These are phyloP conservation scores for Phytophthora meadii DNA, from an alignment of 352 stramenopile species.

Conservation along the genomic window DNA sequence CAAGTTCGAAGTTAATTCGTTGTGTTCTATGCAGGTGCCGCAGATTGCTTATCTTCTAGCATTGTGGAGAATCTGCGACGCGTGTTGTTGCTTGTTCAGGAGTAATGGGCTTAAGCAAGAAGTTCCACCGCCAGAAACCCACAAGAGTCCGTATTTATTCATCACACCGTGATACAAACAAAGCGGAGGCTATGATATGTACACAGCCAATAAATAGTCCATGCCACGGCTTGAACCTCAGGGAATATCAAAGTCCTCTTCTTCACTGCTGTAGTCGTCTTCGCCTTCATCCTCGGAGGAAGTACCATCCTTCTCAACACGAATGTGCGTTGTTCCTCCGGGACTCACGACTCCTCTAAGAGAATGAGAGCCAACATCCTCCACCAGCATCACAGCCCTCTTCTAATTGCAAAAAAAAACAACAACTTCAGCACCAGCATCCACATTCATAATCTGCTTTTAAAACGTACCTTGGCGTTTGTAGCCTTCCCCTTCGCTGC, in stretches of 20 bases:
- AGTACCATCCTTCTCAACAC: slow-evolving; percentile 60
- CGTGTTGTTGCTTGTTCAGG: slow-evolving; percentile 36
- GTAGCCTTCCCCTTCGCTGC: slow-evolving; percentile 33
- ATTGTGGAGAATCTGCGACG: slow-evolving; percentile 36
- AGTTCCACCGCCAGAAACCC: neutral
- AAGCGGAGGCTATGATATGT: slow-evolving; percentile 1
- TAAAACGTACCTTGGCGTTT: slow-evolving; percentile 40
- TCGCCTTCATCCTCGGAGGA: slow-evolving; percentile 55
- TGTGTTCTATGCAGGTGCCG: neutral
- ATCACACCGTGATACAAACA: slow-evolving; percentile 17
- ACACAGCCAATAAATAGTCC: slow-evolving; percentile 35
- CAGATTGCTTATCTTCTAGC: slow-evolving; percentile 5
- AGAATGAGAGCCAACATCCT: slow-evolving; percentile 50
- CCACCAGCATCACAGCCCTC: slow-evolving; percentile 52
- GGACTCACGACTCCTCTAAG: slow-evolving; percentile 70
- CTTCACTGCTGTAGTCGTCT: slow-evolving; percentile 38
- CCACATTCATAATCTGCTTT: neutral
- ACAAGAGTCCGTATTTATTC: slow-evolving; percentile 32
- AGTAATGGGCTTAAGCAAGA: slow-evolving; percentile 10
- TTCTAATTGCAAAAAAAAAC: slow-evolving; percentile 26
- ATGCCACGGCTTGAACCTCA: slow-evolving; percentile 16
- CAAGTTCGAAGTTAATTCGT: neutral
- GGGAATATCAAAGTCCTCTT: slow-evolving; percentile 34
- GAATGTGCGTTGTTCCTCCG: slow-evolving; percentile 66
- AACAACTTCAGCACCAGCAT: neutral